Conservation (phyloP, 192 early-diverging fungal species). For the Backusella tarrabulga region DNA sequence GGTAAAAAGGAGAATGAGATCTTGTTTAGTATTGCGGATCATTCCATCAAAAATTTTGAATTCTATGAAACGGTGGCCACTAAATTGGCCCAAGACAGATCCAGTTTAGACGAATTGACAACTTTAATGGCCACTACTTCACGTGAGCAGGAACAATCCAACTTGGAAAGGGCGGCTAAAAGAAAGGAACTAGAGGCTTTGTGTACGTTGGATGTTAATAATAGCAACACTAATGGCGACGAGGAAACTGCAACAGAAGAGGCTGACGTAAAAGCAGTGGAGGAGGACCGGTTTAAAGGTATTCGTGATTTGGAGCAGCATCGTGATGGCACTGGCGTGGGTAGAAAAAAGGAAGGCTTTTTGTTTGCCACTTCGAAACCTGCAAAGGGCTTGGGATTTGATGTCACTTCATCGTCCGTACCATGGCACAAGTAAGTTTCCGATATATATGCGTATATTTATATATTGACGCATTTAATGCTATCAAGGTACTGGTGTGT, state of each 20-base stretch:
- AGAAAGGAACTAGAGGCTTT: conserved; percentile 24
- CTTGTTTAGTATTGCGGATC: conserved; percentile 49
- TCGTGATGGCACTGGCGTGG: conserved; percentile 37
- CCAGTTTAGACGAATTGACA: conserved; percentile 30
- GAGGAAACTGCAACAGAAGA: neutral
- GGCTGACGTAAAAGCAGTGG: neutral
- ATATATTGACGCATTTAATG: neutral
- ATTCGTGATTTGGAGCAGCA: conserved; percentile 61
- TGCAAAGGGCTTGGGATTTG: conserved; percentile 30
- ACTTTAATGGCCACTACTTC: conserved; percentile 15
- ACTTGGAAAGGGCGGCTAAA: conserved; percentile 52
- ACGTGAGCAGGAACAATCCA: conserved; percentile 39
- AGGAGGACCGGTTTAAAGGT: conserved; percentile 45
- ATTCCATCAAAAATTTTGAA: conserved; percentile 49
- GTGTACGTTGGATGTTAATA: neutral
- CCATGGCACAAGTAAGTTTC: conserved; percentile 45
- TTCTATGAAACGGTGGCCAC: conserved; percentile 39
- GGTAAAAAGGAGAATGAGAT: conserved; percentile 60
- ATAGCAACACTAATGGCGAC: neutral
- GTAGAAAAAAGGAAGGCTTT: conserved; percentile 55
- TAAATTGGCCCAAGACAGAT: conserved; percentile 35
- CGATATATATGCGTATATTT: too few relatives aligned
- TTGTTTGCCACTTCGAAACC: conserved; percentile 56
- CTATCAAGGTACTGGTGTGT: conserved; percentile 68
- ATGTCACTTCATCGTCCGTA: conserved; percentile 22